Evolutionary conservation across 2,329 filamentous ascomycete genomes (phyloP), one percentile per base, ranked within the genome.

Genomic region (Torrubiella hemipterigena): DNA sequence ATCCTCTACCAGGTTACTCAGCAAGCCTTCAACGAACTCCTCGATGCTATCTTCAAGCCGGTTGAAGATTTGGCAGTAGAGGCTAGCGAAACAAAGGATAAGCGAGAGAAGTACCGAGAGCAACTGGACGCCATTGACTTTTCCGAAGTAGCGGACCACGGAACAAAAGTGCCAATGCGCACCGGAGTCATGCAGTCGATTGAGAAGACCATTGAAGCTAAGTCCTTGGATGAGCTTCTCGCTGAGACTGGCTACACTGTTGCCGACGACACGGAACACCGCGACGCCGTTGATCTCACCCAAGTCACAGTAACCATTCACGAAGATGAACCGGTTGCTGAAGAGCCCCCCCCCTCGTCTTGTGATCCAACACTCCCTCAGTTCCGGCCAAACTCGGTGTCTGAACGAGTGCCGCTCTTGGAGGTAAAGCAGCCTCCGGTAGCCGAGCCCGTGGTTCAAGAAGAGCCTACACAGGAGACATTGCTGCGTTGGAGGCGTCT

Each of bases 1-100:
- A 81, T 95, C 4, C 61, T 96, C 2, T 95, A 93, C 47, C 83
- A 94, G 51, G 77, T 93, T 19, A 86, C 84, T 1, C 86, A 95
- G 52, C 81, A 94, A 53, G 55, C 85, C 1, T 84, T 94, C 58
- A 95, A 96, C 47, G 86, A 96, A 55, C 63, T 96, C 3, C 70
- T 98, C 1, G 84, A 96, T 47, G 69, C 77, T 2, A 65, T 98
- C 0, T 98, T 98, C 60, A 80, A 80, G 42, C 65, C 69, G 5
- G 79, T 80, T 41, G 89, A 96, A 52, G 77, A 87, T 39, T 52
- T 83, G 13, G 77, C 85, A 2, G 58, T 91, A 36, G 67, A 74
- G 33, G 77, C 77, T 9, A 69, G 72, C 7, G 64, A 69, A 29
- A 83, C 79, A 0, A 72, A 69, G 38, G 58, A 60, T 8, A 63